Evolutionary conservation across 768 basidiomycete genomes (phyloP).

Genomic region (Podaxis rugospora): DNA sequence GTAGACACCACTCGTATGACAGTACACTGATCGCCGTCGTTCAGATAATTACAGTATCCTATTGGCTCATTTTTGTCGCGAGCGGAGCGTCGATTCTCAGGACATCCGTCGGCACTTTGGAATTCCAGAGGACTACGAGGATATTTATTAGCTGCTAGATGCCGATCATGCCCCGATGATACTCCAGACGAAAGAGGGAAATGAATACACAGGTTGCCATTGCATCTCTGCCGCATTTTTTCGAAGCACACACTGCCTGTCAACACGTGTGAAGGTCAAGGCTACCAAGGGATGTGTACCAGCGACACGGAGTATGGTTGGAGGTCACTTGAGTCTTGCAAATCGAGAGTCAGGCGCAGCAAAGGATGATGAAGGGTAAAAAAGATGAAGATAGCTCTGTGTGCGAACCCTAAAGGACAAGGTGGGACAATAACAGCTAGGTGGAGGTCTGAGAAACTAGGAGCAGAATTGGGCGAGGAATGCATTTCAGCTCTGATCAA

Average conservation of each 20-base stretch:
- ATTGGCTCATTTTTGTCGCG: slow-evolving; percentile 60
- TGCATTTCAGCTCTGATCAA: slow-evolving; percentile 19
- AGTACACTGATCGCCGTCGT: background rate
- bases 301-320: background rate
- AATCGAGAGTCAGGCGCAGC: background rate
- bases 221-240: background rate
- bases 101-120: slow-evolving; percentile 67
- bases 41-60: slow-evolving; percentile 70
- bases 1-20: slow-evolving; percentile 5
- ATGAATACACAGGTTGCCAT: background rate
- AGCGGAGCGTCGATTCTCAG: slow-evolving; percentile 49
- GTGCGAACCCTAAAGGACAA: background rate
- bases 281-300: background rate
- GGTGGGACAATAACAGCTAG: background rate
- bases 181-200: slow-evolving; percentile 1
- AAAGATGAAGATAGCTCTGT: background rate
- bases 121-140: slow-evolving; percentile 73
- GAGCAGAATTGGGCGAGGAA: slow-evolving; percentile 13
- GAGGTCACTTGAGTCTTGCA: background rate
- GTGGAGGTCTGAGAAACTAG: background rate
- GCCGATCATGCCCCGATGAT: slow-evolving; percentile 3
- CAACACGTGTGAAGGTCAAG: background rate
- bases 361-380: background rate
- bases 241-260: background rate
- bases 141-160: slow-evolving; percentile 40